Percentiles rank a stretch among this genome's conserved stretches.
phyloP scores from a whole-genome alignment of 140 eudicot species.

The Anethum foeniculum region DNA sequence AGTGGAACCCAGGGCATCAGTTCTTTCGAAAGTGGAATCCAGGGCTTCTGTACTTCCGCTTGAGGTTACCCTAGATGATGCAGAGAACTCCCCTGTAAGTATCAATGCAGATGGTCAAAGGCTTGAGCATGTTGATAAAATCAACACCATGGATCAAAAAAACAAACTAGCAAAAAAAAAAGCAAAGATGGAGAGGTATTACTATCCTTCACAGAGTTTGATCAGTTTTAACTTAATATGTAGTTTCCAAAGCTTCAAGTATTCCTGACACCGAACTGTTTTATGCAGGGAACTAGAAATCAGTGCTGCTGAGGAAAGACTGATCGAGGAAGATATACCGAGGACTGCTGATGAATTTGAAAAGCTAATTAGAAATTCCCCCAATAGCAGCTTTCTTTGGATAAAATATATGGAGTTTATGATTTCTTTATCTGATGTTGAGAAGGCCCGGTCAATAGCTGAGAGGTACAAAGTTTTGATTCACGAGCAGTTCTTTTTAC shows the following conservation, averaged over 20 bases:
- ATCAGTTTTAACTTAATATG: not conserved
- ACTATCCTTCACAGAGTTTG: not conserved
- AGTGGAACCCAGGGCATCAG: not conserved
- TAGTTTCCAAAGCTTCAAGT: not conserved
- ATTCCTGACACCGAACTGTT: not conserved
- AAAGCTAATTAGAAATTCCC: slow-evolving; percentile 72
- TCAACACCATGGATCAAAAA: slow-evolving; percentile 31
- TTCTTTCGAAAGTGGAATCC: slow-evolving; percentile 34
- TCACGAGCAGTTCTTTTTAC: not conserved
- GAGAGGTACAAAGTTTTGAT: slow-evolving; percentile 46
- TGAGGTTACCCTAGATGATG: slow-evolving; percentile 74
- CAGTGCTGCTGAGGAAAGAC: slow-evolving; percentile 79
- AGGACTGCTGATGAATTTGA: slow-evolving; percentile 76
- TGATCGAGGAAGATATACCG: slow-evolving; percentile 58
- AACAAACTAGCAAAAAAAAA: slow-evolving; percentile 54
- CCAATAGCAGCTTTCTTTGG: slow-evolving; percentile 91
- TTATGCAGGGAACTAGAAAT: slow-evolving; percentile 62
- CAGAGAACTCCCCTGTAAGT: slow-evolving; percentile 32
- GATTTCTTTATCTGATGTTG: slow-evolving; percentile 62
- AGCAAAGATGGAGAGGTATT: slow-evolving; percentile 66
- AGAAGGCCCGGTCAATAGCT: slow-evolving; percentile 74
- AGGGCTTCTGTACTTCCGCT: slow-evolving; percentile 81
- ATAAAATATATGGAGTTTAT: slow-evolving; percentile 72
- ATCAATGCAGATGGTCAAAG: slow-evolving; percentile 19
- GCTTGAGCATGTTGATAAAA: slow-evolving; percentile 25